Evolutionary conservation across 2,329 filamentous ascomycete genomes (phyloP).

Genomic region (Botryotinia calthae): DNA sequence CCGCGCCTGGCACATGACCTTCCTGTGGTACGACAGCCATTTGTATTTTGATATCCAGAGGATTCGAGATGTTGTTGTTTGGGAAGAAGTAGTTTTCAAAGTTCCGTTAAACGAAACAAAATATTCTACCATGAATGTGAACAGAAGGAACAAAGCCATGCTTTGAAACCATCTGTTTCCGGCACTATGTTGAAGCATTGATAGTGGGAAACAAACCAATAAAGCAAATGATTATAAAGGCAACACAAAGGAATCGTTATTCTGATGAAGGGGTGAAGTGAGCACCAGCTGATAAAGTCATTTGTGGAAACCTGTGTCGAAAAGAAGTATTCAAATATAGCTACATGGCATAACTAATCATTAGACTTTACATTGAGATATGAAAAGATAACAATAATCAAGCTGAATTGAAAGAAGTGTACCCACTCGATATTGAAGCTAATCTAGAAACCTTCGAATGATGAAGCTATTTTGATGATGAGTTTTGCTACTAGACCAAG

Average conservation of each 20-base stretch:
- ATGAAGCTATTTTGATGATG: neutral
- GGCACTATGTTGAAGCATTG: neutral
- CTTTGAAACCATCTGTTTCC: conserved; percentile 4
- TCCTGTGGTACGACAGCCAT: neutral
- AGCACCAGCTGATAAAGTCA: neutral
- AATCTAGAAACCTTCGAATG: neutral
- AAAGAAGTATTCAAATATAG: neutral
- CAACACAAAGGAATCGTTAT: neutral
- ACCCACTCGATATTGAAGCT: neutral
- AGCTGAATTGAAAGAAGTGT: neutral
- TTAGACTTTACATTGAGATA: neutral
- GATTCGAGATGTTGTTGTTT: neutral
- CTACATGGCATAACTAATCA: neutral
- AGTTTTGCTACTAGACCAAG: neutral
- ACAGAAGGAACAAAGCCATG: neutral
- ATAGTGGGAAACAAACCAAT: neutral
- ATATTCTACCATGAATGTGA: neutral
- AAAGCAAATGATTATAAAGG: neutral
- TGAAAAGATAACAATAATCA: neutral
- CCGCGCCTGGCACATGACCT: neutral
- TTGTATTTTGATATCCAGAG: neutral
- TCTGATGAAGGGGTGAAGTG: neutral
- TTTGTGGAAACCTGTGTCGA: neutral
- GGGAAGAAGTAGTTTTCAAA: neutral
- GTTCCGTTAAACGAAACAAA: neutral